Percentiles rank a stretch among this genome's conserved stretches.
Evolutionary conservation across 2,329 filamentous ascomycete genomes (phyloP).

Genomic region (Karstenula rhodostoma): DNA sequence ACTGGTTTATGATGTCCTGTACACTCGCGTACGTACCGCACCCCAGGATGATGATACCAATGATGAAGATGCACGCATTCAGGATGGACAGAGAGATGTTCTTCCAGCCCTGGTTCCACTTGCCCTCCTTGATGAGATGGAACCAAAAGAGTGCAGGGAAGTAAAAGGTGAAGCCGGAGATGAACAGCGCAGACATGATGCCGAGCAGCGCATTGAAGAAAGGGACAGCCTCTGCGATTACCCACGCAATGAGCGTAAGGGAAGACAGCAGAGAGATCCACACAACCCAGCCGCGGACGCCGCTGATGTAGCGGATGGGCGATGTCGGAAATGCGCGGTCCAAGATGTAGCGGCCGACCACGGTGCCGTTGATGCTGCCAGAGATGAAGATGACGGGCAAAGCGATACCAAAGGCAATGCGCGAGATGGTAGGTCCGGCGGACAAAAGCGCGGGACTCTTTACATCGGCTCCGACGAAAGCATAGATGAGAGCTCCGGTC

Average conservation of each 20-base stretch:
- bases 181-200: slow-evolving; percentile 68
- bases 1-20: slow-evolving; percentile 54
- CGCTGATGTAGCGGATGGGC: slow-evolving; percentile 55
- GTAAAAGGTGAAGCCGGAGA: slow-evolving; percentile 70
- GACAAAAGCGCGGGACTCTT: slow-evolving; percentile 72
- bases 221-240: slow-evolving; percentile 75
- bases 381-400: slow-evolving; percentile 77
- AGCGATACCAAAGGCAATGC: slow-evolving; percentile 75
- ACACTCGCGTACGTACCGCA: slow-evolving; percentile 56
- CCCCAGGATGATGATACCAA: slow-evolving; percentile 44
- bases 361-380: slow-evolving; percentile 73
- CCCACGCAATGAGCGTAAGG: slow-evolving; percentile 70
- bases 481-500: slow-evolving; percentile 74
- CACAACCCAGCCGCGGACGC: slow-evolving; percentile 52
- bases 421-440: slow-evolving; percentile 65
- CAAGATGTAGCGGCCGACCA: slow-evolving; percentile 72
- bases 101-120: slow-evolving; percentile 48
- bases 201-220: slow-evolving; percentile 75
- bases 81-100: slow-evolving; percentile 43
- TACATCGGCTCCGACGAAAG: slow-evolving; percentile 69
- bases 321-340: slow-evolving; percentile 67
- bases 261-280: slow-evolving; percentile 67
- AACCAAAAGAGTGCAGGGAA: slow-evolving; percentile 52
- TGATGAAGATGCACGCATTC: slow-evolving; percentile 38
- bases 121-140: slow-evolving; percentile 52